Percentiles rank a stretch among this genome's conserved stretches.
Conservation (phyloP, 2,329 filamentous ascomycete species). For the Nemania diffusa region DNA sequence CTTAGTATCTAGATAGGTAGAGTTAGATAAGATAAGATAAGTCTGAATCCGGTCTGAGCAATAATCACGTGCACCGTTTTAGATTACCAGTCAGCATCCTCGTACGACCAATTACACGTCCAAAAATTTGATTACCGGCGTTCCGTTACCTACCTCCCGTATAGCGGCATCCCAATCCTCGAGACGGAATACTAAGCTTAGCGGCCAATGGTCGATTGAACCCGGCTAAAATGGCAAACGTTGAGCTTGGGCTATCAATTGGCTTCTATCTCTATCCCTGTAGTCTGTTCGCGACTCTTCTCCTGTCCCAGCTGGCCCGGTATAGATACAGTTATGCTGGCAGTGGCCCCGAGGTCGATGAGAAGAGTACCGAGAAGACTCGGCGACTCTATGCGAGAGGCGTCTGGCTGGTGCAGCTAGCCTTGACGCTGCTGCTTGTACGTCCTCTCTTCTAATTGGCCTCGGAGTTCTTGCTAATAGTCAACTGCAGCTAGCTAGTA, state of each 20-base stretch:
- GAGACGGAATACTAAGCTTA: not conserved
- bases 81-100: slow-evolving; percentile 6
- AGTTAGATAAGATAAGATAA: not conserved
- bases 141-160: slow-evolving; percentile 10
- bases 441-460: slow-evolving; percentile 15
- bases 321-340: slow-evolving; percentile 50
- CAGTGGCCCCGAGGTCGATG: slow-evolving; percentile 43
- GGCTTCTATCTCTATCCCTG: slow-evolving; percentile 57
- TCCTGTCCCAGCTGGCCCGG: slow-evolving; percentile 52
- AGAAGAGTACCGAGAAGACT: slow-evolving; percentile 47
- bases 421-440: slow-evolving; percentile 48
- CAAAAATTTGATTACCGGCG: not conserved
- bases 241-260: slow-evolving; percentile 51
- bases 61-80: not conserved
- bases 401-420: slow-evolving; percentile 52
- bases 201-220: slow-evolving; percentile 25
- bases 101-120: slow-evolving; percentile 10
- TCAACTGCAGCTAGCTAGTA: slow-evolving; percentile 46
- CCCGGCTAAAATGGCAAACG: slow-evolving; percentile 47
- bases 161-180: not conserved
- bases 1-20: not conserved
- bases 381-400: slow-evolving; percentile 47
- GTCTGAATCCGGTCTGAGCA: not conserved
- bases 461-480: slow-evolving; percentile 11
- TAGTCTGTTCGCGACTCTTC: slow-evolving; percentile 51